Conservation (phyloP, 192 early-diverging fungal species). For the Coemansia asiatica region DNA sequence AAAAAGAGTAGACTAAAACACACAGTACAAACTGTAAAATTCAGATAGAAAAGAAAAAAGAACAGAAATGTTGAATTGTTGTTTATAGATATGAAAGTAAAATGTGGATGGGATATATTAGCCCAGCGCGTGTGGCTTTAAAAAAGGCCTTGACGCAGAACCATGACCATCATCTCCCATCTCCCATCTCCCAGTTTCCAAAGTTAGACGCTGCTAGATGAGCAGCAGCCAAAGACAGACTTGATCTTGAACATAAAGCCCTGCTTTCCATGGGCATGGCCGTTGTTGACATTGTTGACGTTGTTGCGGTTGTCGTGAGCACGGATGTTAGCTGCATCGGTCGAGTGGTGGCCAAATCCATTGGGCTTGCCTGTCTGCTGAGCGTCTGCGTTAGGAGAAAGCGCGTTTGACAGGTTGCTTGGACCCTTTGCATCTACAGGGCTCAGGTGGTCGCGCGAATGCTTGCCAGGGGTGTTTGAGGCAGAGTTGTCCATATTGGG, state of each 20-base stretch:
- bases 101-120: background rate
- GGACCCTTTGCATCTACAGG: conserved; percentile 20
- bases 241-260: conserved; percentile 55
- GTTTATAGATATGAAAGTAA: background rate
- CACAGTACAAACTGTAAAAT: background rate
- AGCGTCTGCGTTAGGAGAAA: conserved; percentile 18
- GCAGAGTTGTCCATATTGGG: conserved; percentile 44
- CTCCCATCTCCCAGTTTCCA: too few species aligned
- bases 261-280: conserved; percentile 45
- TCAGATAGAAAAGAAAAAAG: too few species aligned
- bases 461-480: conserved; percentile 38
- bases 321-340: conserved; percentile 37
- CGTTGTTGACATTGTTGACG: background rate
- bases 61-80: background rate
- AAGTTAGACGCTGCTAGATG: conserved; percentile 40
- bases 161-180: too few species aligned
- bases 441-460: conserved; percentile 38
- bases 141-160: background rate
- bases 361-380: conserved; percentile 23
- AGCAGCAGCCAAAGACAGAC: conserved; percentile 51
- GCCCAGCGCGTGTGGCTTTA: background rate
- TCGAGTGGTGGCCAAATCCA: conserved; percentile 36
- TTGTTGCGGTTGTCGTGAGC: conserved; percentile 13
- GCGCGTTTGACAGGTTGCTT: conserved; percentile 6
- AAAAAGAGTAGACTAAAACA: background rate